Evolutionary conservation across 1,284 basidiomycete genomes (phyloP).

Genomic region (Pseudozyma tsukubaensis): DNA sequence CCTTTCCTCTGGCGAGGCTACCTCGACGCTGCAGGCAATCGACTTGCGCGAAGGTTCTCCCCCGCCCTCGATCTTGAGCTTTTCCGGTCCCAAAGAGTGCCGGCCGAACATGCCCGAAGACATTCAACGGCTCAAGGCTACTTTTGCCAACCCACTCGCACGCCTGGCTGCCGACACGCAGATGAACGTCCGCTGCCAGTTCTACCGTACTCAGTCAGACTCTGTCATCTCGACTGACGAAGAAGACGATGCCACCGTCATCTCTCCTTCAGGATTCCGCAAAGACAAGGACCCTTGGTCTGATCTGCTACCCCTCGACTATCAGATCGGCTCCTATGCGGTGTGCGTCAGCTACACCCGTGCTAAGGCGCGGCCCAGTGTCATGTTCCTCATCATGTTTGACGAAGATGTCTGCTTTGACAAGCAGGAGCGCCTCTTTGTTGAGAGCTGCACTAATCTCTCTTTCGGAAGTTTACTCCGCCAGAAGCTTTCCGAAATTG

Average conservation of each 20-base stretch:
- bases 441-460: constrained; percentile 33
- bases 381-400: constrained; percentile 52
- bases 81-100: constrained; percentile 18
- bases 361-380: constrained; percentile 31
- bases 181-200: constrained; percentile 37
- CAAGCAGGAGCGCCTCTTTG: constrained; percentile 46
- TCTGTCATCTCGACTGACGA: constrained; percentile 8
- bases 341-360: constrained; percentile 41
- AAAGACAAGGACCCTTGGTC: constrained; percentile 31
- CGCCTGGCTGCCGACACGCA: constrained; percentile 29
- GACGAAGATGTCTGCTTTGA: constrained; percentile 26
- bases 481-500: constrained; percentile 46
- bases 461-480: constrained; percentile 42
- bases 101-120: constrained; percentile 35
- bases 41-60: constrained; percentile 37
- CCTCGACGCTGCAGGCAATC: constrained; percentile 11
- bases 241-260: constrained; percentile 9
- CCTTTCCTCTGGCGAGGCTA: constrained; percentile 9
- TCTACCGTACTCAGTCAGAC: constrained; percentile 20
- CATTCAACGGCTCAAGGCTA: constrained; percentile 20
- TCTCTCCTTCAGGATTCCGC: neutral
- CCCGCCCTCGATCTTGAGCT: constrained; percentile 25
- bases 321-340: constrained; percentile 29
- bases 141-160: constrained; percentile 24
- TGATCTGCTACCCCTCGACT: constrained; percentile 23